These are phyloP conservation scores for Peronospora destructor DNA, from an alignment of 352 stramenopile species.

Conservation along the genomic window DNA sequence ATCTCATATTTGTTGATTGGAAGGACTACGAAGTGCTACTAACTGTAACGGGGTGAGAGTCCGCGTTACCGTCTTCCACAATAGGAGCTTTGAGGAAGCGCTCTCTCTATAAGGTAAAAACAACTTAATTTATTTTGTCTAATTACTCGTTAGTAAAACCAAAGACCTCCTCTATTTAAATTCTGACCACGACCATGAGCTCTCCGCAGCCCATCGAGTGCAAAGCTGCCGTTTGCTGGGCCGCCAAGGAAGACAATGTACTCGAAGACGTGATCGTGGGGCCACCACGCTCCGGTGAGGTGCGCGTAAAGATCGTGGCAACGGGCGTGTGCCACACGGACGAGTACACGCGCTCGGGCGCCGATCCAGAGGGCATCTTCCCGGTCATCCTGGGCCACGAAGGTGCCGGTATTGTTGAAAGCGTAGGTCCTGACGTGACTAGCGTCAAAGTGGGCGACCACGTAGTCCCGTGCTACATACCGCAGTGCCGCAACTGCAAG, in stretches of 20 bases:
- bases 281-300: slow-evolving; percentile 55
- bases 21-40: too few relatives aligned
- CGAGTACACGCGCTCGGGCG: slow-evolving; percentile 79
- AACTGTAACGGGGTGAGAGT: too few relatives aligned
- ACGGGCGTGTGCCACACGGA: slow-evolving; percentile 85
- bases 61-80: too few relatives aligned
- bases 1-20: too few relatives aligned
- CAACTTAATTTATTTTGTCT: too few relatives aligned
- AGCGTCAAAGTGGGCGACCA: slow-evolving; percentile 82
- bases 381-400: slow-evolving; percentile 86
- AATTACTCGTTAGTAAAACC: too few relatives aligned
- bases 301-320: slow-evolving; percentile 80
- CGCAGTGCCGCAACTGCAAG: slow-evolving; percentile 86
- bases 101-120: too few relatives aligned
- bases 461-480: slow-evolving; percentile 95
- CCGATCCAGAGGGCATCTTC: slow-evolving; percentile 77
- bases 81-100: too few relatives aligned
- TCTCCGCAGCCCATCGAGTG: slow-evolving; percentile 72
- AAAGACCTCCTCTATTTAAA: too few relatives aligned
- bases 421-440: slow-evolving; percentile 69
- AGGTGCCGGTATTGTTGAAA: slow-evolving; percentile 78
- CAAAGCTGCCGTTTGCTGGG: slow-evolving; percentile 86
- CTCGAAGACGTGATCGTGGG: slow-evolving; percentile 77
- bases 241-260: slow-evolving; percentile 78
- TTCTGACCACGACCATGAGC: slow-evolving; percentile 31